A percentile compares a stretch with the other conserved stretches of the same genome.
Conservation (phyloP, 2,329 filamentous ascomycete species). For the Acephala macrosclerotiorum region DNA sequence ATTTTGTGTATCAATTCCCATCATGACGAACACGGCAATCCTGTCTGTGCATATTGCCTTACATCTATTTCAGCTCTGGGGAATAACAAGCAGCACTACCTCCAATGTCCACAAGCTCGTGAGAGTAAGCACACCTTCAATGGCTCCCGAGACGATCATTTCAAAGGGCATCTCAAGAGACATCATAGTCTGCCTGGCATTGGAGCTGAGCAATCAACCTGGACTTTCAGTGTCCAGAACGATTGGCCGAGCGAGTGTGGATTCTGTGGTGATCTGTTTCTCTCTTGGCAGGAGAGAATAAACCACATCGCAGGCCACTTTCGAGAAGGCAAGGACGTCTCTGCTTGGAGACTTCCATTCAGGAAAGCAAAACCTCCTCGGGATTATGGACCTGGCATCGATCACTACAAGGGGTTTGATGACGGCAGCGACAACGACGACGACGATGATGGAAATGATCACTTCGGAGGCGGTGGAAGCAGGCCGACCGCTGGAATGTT, state of each 20-base stretch:
- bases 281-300: constrained; percentile 11
- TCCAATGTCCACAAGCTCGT: not conserved
- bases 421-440: constrained; percentile 14
- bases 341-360: constrained; percentile 7
- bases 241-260: not conserved
- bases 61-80: not conserved
- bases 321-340: not conserved
- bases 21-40: not conserved
- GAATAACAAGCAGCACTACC: not conserved
- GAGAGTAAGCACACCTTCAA: not conserved
- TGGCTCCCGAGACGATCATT: not conserved
- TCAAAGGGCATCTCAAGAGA: not conserved
- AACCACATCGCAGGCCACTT: constrained; percentile 11
- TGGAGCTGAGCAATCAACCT: not conserved
- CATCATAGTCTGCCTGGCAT: not conserved
- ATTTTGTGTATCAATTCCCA: not conserved
- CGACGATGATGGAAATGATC: constrained; percentile 16
- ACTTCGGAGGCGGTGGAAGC: not conserved
- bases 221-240: not conserved
- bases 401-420: too few relatives aligned
- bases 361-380: not conserved
- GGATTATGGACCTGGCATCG: not conserved
- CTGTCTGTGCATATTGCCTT: not conserved
- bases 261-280: not conserved
- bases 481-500: not conserved